Evolutionary conservation across 176 grass and related monocot genomes (phyloP), one percentile per base, ranked within the genome.

Genomic region (barley (Hordeum vulgare)): DNA sequence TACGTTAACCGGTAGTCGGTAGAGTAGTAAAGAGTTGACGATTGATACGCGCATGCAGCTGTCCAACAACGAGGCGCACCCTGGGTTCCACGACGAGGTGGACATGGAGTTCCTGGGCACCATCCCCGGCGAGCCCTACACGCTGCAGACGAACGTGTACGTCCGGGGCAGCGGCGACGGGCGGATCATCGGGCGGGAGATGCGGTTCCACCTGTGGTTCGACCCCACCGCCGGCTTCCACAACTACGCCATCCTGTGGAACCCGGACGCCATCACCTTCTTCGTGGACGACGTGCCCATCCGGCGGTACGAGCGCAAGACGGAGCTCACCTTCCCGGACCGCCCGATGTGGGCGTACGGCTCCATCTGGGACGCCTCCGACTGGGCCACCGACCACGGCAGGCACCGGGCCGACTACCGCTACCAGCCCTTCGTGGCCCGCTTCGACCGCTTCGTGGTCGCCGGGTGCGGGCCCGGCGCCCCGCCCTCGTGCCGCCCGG

Each of bases 151-250:
- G 1, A 97, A 97, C 71, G 94, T 97, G 11, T 97, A 97, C 80
- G 89, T 97, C 78, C 86, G 91, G 7, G 94, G 91, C 82, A 97
- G 83, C 3, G 94, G 94, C 9, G 94, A 97, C 71, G 83, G 94
- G 63, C 90, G 91, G 75, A 87, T 97, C 80, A 61, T 97, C 44
- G 94, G 94, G 0, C 53, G 94, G 56, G 94, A 97, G 90, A 89
- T 94, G 91, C 78, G 91, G 1, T 97, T 97, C 83, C 88, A 95
- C 85, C 93, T 95, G 4, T 95, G 93, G 93, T 95, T 95, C 83
- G 93, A 92, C 81, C 93, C 93, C 0, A 12, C 93, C 5, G 88
- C 85, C 8, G 90, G 65, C 78, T 95, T 66, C 83, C 93, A 95
- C 80, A 88, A 86, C 80, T 95, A 95, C 39, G 93, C 93, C 24